phyloP scores from a whole-genome alignment of 2,329 filamentous ascomycete genomes.

The Microdochium paspali region DNA sequence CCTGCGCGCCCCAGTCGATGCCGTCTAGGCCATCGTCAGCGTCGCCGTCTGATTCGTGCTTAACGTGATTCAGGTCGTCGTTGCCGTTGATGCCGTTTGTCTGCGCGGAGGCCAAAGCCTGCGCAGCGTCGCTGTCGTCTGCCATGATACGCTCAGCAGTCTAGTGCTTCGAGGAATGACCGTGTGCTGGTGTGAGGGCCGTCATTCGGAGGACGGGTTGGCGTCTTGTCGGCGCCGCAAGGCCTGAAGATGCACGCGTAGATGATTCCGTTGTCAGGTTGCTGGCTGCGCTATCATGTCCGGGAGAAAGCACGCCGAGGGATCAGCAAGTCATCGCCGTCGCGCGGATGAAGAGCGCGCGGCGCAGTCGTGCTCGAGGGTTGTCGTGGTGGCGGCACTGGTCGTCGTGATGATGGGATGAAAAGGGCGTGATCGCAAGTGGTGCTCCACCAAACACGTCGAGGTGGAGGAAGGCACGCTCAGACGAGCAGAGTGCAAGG shows the following conservation, averaged over 20 bases:
- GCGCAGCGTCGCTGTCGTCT: not conserved
- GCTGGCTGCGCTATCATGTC: not conserved
- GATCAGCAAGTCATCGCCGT: not conserved
- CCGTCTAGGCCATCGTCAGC: constrained; percentile 7
- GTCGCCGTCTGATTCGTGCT: constrained; percentile 10
- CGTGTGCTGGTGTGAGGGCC: not conserved
- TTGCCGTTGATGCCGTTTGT: not conserved
- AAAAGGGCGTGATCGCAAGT: not conserved
- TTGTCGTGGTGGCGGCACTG: not conserved
- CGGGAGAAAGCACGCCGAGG: not conserved
- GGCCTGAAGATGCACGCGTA: not conserved
- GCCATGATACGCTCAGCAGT: not conserved
- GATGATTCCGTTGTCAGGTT: not conserved
- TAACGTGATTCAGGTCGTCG: constrained; percentile 5
- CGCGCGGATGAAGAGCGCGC: not conserved
- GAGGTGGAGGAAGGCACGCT: not conserved
- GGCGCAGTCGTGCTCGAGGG: not conserved
- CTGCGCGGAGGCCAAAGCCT: not conserved
- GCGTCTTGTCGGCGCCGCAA: not conserved
- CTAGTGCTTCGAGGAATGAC: not conserved
- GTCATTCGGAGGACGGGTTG: not conserved
- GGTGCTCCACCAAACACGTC: not conserved
- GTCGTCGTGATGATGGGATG: not conserved
- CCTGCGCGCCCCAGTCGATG: constrained; percentile 19
- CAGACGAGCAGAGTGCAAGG: not conserved